Evolutionary conservation across 179 eudicot genomes (phyloP).

Genomic region (Gypsophila paniculata): DNA sequence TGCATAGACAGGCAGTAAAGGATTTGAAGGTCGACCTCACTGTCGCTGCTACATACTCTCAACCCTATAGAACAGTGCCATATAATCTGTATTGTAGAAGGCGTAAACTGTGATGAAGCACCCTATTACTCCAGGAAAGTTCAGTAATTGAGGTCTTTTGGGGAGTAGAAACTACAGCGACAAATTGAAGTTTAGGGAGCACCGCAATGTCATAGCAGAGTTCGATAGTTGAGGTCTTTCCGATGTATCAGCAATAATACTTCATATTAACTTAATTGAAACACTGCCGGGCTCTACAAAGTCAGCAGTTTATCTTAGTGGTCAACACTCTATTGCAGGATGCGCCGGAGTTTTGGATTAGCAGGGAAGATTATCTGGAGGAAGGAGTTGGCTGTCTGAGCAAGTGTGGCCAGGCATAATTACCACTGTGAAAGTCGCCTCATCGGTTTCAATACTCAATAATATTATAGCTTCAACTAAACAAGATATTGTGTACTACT

Average conservation of each 20-base stretch:
- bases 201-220: neutral
- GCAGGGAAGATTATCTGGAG: slow-evolving; percentile 83
- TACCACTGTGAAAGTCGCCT: neutral
- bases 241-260: too few species aligned
- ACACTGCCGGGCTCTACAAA: neutral
- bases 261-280: neutral
- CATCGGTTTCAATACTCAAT: neutral
- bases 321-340: slow-evolving; percentile 49
- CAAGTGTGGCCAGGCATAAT: slow-evolving; percentile 79
- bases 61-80: neutral
- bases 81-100: neutral
- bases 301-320: neutral
- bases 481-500: neutral
- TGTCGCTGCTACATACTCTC: neutral
- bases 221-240: neutral
- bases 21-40: neutral
- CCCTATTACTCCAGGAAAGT: neutral
- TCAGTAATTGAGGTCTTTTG: neutral
- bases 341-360: slow-evolving; percentile 97
- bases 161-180: too few species aligned
- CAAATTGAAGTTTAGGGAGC: too few species aligned
- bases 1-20: neutral
- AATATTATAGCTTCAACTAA: neutral
- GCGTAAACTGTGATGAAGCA: neutral
- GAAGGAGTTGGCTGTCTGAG: slow-evolving; percentile 82